A percentile compares a stretch with the other conserved stretches of the same genome.
These are phyloP conservation scores for Bocquillonia castaneifolia DNA, from an alignment of 441 rosid genomes.

Conservation along the genomic window DNA sequence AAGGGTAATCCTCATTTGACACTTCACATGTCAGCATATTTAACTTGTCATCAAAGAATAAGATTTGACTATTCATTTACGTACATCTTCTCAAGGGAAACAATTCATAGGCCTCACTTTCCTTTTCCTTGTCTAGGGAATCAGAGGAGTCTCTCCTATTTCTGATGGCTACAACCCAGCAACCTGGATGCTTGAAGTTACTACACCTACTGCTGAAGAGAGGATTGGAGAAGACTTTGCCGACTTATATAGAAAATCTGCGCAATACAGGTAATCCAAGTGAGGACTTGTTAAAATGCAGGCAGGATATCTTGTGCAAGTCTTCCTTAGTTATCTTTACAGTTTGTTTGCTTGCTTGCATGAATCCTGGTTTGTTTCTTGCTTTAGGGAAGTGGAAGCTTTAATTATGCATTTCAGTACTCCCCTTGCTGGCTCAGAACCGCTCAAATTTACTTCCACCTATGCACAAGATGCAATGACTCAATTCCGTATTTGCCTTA, in stretches of 20 bases:
- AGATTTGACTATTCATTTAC: background rate
- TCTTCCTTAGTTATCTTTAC: background rate
- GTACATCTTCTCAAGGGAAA: background rate
- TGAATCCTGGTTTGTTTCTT: constrained; percentile 11
- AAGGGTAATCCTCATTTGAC: background rate
- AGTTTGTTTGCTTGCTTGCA: background rate
- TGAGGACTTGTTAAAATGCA: background rate
- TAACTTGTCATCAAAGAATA: background rate
- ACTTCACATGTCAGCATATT: background rate
- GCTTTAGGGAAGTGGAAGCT: constrained; percentile 61
- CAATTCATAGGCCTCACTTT: background rate
- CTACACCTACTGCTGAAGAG: constrained; percentile 45
- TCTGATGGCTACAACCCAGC: constrained; percentile 66
- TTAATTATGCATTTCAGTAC: constrained; percentile 48
- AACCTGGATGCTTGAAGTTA: constrained; percentile 88
- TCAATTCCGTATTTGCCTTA: constrained; percentile 59
- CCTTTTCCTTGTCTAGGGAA: constrained; percentile 9
- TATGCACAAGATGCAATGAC: constrained; percentile 50
- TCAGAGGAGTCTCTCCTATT: constrained; percentile 13
- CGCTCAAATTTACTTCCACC: constrained; percentile 51
- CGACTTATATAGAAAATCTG: constrained; percentile 51
- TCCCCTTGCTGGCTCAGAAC: constrained; percentile 62
- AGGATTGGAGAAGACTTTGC: constrained; percentile 56
- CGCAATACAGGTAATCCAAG: constrained; percentile 44
- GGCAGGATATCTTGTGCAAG: background rate